Evolutionary conservation across 2,329 filamentous ascomycete genomes (phyloP), one percentile per base, ranked within the genome.

Genomic region (Ceratocystis alfenasii): DNA sequence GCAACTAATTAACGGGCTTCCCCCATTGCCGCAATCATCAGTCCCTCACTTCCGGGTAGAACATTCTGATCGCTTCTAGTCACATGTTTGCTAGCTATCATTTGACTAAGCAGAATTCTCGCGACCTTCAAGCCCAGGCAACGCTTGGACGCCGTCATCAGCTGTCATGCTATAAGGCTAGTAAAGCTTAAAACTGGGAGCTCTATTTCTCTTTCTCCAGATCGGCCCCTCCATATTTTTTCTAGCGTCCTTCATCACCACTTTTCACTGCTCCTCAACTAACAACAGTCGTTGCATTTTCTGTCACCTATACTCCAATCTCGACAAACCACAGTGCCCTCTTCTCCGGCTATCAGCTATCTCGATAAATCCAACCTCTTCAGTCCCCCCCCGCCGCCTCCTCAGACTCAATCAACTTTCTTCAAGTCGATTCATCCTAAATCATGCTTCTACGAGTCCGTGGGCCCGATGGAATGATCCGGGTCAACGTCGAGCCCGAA

Each of bases 391-490:
- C 10, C 5, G 20, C 48, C 20, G 8, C 8, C 48, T 48, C 20
- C 15, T 5, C 61, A 33, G 61, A 25, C 44, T 50, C 17, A 20
- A 41, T 15, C 12, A 41, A 15, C 12, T 41, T 15, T 15, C 12
- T 41, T 5, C 36, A 15, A 15, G 3, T 12, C 36, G 10, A 41
- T 41, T 41, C 44, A 50, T 22, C 30, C 20, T 22, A 73, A 73
- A 77, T 73, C 69, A 96, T 96, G 85, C 81, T 96, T 73, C 80
- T 96, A 66, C 85, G 92, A 75, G 89, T 96, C 71, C 87, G 92
- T 72, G 91, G 91, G 74, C 90, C 89, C 69, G 91, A 96, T 78
- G 94, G 94, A 78, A 94, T 94, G 81, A 87, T 92, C 76, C 88
- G 94, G 71, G 80, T 97, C 72, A 89, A 81, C 63, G 83, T 95